These are phyloP conservation scores for Rachicladosporium sp. DNA, from an alignment of 2,329 filamentous ascomycete species.

Conservation along the genomic window DNA sequence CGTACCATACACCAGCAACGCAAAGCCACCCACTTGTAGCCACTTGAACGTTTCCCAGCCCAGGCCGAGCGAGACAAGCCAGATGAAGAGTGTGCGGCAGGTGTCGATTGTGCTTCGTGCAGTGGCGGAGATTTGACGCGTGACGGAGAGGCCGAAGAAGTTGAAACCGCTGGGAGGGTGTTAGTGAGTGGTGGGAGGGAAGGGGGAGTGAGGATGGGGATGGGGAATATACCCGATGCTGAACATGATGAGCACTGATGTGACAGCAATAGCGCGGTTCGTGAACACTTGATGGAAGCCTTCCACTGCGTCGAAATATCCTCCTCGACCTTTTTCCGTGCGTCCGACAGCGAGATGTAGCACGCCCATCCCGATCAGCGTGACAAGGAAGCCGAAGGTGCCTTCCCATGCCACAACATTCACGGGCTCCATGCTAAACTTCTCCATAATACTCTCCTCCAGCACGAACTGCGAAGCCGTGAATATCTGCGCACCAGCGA, in stretches of 20 bases:
- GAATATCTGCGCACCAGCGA: conserved; percentile 91
- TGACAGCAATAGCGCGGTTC: conserved; percentile 57
- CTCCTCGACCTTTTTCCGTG: conserved; percentile 59
- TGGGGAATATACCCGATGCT: conserved; percentile 66
- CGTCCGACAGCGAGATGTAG: conserved; percentile 66
- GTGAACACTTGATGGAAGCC: conserved; percentile 70
- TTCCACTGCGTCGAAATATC: conserved; percentile 83
- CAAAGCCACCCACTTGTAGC: conserved; percentile 85
- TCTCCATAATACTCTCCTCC: conserved; percentile 83
- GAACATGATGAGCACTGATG: conserved; percentile 87
- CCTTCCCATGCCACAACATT: conserved; percentile 95
- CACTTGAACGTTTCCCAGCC: conserved; percentile 98
- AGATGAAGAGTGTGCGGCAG: conserved; percentile 94
- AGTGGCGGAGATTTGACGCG: conserved; percentile 77
- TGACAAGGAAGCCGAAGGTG: conserved; percentile 75
- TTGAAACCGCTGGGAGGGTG: conserved; percentile 66
- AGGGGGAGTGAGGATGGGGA: background rate
- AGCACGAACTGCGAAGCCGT: conserved; percentile 93
- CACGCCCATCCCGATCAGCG: conserved; percentile 64
- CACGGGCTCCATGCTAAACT: conserved; percentile 70
- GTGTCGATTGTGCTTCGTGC: conserved; percentile 94
- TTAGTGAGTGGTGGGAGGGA: background rate
- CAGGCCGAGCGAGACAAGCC: conserved; percentile 83
- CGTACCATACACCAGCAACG: conserved; percentile 83
- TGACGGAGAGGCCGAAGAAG: conserved; percentile 94